phyloP scores from a whole-genome alignment of 768 basidiomycete species.

The Suillus tomentosus region DNA sequence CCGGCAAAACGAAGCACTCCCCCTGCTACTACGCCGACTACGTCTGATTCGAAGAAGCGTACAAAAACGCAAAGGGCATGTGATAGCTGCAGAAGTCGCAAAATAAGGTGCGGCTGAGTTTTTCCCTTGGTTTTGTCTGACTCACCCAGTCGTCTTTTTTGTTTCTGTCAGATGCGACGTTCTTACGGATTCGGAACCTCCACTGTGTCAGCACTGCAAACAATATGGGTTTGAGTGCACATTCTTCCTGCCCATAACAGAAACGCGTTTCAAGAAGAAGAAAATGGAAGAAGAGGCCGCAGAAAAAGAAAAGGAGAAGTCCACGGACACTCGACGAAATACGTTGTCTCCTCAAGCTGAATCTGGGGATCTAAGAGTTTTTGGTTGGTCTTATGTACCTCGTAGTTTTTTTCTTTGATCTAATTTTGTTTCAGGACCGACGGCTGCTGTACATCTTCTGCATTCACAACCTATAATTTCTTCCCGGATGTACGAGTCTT shows the following conservation, averaged over 20 bases:
- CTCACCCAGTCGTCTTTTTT: not conserved
- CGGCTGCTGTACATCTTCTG: slow-evolving; percentile 80
- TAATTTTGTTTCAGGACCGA: slow-evolving; percentile 68
- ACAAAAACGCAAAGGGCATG: slow-evolving; percentile 93
- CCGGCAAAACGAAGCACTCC: slow-evolving; percentile 35
- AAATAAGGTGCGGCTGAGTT: slow-evolving; percentile 62
- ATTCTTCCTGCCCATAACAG: slow-evolving; percentile 97
- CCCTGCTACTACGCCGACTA: slow-evolving; percentile 28
- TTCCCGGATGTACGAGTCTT: slow-evolving; percentile 81
- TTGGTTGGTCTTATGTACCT: slow-evolving; percentile 44
- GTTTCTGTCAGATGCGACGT: slow-evolving; percentile 70
- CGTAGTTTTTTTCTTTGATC: slow-evolving; percentile 20
- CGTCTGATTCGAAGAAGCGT: slow-evolving; percentile 77
- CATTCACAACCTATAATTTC: slow-evolving; percentile 90
- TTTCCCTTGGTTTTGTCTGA: slow-evolving; percentile 11
- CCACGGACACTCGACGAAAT: slow-evolving; percentile 30
- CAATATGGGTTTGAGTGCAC: slow-evolving; percentile 94
- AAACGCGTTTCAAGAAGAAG: slow-evolving; percentile 98
- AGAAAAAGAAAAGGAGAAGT: slow-evolving; percentile 39
- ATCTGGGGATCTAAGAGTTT: slow-evolving; percentile 60
- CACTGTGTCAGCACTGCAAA: slow-evolving; percentile 92
- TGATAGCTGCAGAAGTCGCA: slow-evolving; percentile 87
- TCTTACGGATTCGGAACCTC: slow-evolving; percentile 73
- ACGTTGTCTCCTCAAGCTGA: slow-evolving; percentile 52
- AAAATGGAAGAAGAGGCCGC: slow-evolving; percentile 71